phyloP scores from a whole-genome alignment of 352 stramenopile species.

The Phytophthora sansomeana region DNA sequence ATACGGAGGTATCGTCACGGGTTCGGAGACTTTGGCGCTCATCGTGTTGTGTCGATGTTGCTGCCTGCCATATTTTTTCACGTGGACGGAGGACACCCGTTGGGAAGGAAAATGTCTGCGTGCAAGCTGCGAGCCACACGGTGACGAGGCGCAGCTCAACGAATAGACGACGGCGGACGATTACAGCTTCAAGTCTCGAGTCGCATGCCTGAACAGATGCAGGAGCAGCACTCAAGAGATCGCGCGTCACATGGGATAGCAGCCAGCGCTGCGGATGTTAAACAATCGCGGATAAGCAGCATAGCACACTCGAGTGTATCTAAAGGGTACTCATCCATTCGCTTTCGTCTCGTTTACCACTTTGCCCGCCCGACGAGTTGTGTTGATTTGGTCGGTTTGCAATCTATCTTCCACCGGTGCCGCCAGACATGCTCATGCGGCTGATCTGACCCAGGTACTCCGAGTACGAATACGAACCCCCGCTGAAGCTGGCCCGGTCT shows the following conservation, averaged over 20 bases:
- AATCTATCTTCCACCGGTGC: conserved; percentile 66
- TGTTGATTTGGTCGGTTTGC: conserved; percentile 20
- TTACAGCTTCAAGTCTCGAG: conserved; percentile 26
- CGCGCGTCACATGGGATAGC: conserved; percentile 20
- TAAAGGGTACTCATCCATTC: conserved; percentile 40
- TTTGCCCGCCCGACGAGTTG: conserved; percentile 21
- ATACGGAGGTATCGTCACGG: conserved; percentile 17
- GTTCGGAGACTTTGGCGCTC: conserved; percentile 5
- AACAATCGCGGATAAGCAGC: background rate
- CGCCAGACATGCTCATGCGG: conserved; percentile 68
- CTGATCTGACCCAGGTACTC: conserved; percentile 96
- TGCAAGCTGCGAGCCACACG: conserved; percentile 6
- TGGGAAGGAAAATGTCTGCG: conserved; percentile 13
- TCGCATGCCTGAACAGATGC: conserved; percentile 19
- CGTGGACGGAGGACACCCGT: conserved; percentile 9
- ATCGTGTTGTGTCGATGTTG: conserved; percentile 4
- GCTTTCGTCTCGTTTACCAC: conserved; percentile 27
- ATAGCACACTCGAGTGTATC: conserved; percentile 7
- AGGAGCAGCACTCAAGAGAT: conserved; percentile 5
- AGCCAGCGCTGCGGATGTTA: background rate
- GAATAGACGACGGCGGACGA: conserved; percentile 5
- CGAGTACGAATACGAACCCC: conserved; percentile 97
- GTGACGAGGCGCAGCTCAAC: conserved; percentile 4
- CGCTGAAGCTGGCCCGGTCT: conserved; percentile 97
- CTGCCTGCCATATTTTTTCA: conserved; percentile 12